These are phyloP conservation scores for Phlebopus sp. DNA, from an alignment of 1,284 basidiomycete genomes.

Conservation along the genomic window DNA sequence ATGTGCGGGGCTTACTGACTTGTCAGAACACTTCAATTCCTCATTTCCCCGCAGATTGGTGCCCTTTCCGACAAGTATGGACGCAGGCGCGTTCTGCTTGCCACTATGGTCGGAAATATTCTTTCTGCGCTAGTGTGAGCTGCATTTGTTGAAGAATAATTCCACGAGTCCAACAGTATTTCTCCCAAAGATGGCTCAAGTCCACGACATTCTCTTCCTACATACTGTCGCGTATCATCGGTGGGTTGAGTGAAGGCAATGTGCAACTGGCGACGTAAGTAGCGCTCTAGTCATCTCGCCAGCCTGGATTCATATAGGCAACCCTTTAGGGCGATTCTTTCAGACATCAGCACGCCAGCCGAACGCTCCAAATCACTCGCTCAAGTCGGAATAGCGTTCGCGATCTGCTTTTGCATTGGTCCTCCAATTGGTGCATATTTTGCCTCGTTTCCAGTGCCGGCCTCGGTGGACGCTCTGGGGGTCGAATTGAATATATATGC, in stretches of 20 bases:
- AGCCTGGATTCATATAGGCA: background rate
- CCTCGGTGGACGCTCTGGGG: constrained; percentile 55
- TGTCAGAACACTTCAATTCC: constrained; percentile 76
- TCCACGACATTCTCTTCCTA: constrained; percentile 86
- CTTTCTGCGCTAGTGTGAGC: constrained; percentile 77
- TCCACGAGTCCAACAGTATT: background rate
- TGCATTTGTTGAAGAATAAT: background rate
- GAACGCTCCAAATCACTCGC: constrained; percentile 84
- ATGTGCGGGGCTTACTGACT: constrained; percentile 4
- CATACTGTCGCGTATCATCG: constrained; percentile 84
- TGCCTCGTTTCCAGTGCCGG: constrained; percentile 64
- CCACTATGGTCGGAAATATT: constrained; percentile 91
- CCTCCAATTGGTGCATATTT: constrained; percentile 84
- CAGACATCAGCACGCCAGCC: constrained; percentile 77
- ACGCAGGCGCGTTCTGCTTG: constrained; percentile 73
- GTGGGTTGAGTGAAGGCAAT: constrained; percentile 87
- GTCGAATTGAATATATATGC: constrained; percentile 82
- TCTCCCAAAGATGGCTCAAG: constrained; percentile 69
- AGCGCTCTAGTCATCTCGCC: background rate
- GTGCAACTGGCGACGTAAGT: constrained; percentile 78
- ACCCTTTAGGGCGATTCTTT: constrained; percentile 73
- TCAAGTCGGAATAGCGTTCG: constrained; percentile 90
- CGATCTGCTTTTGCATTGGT: constrained; percentile 86
- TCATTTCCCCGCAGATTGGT: constrained; percentile 84
- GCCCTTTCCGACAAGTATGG: constrained; percentile 83